A percentile compares a stretch with the other conserved stretches of the same genome.
Conservation (phyloP, 768 basidiomycete genomes). For the Collybia mongolica region DNA sequence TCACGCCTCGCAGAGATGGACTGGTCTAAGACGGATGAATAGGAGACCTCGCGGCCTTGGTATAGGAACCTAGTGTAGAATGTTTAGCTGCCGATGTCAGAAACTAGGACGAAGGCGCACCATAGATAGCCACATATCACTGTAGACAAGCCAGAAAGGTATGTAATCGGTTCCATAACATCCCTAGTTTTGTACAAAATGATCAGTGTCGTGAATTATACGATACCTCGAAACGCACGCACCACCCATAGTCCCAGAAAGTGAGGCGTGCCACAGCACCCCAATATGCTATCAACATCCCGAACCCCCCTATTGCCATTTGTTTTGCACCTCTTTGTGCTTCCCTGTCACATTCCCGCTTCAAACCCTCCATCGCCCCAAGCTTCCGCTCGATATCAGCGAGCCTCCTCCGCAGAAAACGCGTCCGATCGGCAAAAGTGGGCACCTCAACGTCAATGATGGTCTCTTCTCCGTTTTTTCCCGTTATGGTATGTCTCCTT, state of each 20-base stretch:
- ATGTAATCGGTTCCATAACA: constrained; percentile 70
- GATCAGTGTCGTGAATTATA: background rate
- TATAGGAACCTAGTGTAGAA: constrained; percentile 48
- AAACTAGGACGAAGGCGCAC: constrained; percentile 21
- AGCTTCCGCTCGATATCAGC: constrained; percentile 41
- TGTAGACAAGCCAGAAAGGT: constrained; percentile 59
- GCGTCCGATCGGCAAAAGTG: constrained; percentile 60
- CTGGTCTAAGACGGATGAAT: constrained; percentile 57
- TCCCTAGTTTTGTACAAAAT: constrained; percentile 35
- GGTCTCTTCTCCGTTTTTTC: constrained; percentile 10
- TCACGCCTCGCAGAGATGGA: constrained; percentile 59
- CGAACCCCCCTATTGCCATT: constrained; percentile 59
- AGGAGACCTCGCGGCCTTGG: constrained; percentile 63
- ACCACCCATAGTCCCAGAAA: constrained; percentile 62
- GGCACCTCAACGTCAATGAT: constrained; percentile 56
- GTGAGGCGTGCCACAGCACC: constrained; percentile 60
- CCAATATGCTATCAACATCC: constrained; percentile 64
- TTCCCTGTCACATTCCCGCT: constrained; percentile 52
- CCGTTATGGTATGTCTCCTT: background rate
- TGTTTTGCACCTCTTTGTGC: constrained; percentile 56
- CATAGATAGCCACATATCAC: constrained; percentile 64
- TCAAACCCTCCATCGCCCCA: constrained; percentile 49
- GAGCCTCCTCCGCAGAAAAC: constrained; percentile 52
- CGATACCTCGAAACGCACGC: constrained; percentile 8
- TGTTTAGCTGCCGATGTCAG: background rate